phyloP scores from a whole-genome alignment of 2,329 filamentous ascomycete genomes.

The Sporothrix variecibatus region DNA sequence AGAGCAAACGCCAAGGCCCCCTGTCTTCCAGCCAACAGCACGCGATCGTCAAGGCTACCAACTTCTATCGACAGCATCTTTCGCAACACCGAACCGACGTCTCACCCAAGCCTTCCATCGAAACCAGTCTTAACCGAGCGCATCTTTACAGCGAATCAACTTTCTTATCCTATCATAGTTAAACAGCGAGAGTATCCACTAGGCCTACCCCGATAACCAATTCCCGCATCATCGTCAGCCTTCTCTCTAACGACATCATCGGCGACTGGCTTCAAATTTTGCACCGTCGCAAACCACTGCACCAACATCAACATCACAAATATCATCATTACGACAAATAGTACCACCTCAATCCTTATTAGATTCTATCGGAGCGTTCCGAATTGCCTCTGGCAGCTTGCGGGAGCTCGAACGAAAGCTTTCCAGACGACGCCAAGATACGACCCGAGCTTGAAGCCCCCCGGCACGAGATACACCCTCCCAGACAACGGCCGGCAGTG shows the following conservation, averaged over 20 bases:
- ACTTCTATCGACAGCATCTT: neutral
- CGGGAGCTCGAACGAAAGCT: neutral
- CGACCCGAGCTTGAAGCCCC: neutral
- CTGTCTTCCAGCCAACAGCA: slow-evolving; percentile 10
- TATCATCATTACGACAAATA: neutral
- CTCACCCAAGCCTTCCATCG: neutral
- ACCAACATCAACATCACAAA: neutral
- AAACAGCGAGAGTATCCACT: too few relatives aligned
- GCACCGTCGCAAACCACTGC: neutral
- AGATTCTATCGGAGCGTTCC: too few relatives aligned
- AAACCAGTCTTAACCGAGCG: neutral
- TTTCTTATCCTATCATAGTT: neutral
- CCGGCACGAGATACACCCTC: neutral
- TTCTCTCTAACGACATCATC: neutral
- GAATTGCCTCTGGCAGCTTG: neutral
- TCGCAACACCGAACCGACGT: neutral
- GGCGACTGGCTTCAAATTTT: neutral
- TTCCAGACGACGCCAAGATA: neutral
- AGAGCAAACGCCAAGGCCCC: neutral
- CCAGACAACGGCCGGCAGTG: neutral
- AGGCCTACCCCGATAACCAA: too few relatives aligned
- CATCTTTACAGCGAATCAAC: neutral
- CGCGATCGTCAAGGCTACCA: slow-evolving; percentile 18
- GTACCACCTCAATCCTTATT: neutral
- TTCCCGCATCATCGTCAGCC: neutral